These are phyloP conservation scores for Suillus subalutaceus DNA, from an alignment of 768 basidiomycete species.

Conservation along the genomic window DNA sequence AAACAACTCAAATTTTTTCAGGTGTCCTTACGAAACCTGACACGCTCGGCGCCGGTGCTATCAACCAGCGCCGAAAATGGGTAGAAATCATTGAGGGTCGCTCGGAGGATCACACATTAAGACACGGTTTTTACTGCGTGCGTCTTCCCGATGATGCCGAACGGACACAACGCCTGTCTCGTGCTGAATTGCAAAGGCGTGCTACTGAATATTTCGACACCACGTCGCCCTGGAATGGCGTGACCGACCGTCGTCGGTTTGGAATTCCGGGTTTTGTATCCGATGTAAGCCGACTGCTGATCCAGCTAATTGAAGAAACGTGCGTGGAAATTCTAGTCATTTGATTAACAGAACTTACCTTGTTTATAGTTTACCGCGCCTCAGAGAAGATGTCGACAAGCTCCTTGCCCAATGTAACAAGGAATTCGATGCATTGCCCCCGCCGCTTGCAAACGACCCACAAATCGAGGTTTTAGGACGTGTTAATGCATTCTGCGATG, in stretches of 20 bases:
- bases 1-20: slow-evolving; percentile 19
- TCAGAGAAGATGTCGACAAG: slow-evolving; percentile 28
- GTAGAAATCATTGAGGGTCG: slow-evolving; percentile 46
- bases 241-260: slow-evolving; percentile 30
- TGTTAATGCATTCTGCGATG: slow-evolving; percentile 36
- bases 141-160: slow-evolving; percentile 44
- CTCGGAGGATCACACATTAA: slow-evolving; percentile 34
- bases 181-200: slow-evolving; percentile 33
- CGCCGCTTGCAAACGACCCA: slow-evolving; percentile 36
- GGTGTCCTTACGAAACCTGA: slow-evolving; percentile 63
- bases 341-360: not conserved
- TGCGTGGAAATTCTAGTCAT: slow-evolving; percentile 15
- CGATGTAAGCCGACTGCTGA: slow-evolving; percentile 39
- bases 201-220: slow-evolving; percentile 40
- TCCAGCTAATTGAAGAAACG: slow-evolving; percentile 37
- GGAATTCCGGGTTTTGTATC: slow-evolving; percentile 40
- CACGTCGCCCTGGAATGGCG: slow-evolving; percentile 40
- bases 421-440: slow-evolving; percentile 34
- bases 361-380: slow-evolving; percentile 31
- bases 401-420: slow-evolving; percentile 29
- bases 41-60: slow-evolving; percentile 41
- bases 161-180: slow-evolving; percentile 32
- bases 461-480: slow-evolving; percentile 39
- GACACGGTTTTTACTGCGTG: slow-evolving; percentile 47
- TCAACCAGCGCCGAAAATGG: slow-evolving; percentile 41